Base-by-base conservation (phyloP, 2,329 filamentous ascomycete genomes). In the Mollisia scopiformis region DNA sequence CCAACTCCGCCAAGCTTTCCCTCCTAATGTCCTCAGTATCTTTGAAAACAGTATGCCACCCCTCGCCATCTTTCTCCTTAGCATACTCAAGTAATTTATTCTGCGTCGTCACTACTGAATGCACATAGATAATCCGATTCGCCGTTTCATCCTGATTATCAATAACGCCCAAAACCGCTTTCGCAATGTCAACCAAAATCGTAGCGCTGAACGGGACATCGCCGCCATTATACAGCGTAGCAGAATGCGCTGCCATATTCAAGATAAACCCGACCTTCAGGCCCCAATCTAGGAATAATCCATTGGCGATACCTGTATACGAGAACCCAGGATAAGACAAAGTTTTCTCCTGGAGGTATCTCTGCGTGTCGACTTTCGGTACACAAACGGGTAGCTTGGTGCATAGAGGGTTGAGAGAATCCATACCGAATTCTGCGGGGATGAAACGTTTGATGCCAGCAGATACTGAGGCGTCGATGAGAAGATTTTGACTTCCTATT, bases 261-360 rank as follows among this genome's bases (percentile, higher is more conserved):
- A 83, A 53, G 6, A 83, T 55, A 62, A 85, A 79, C 14, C 73
- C 72, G 2, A 13, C 69, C 64, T 66, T 37, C n/a, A 79, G 54
- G 2, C 76, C 76, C 82, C 81, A 87, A 69, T 89, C 86, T 62
- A 88, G 80, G 73, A 89, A 88, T 0, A 76, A 73, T 0, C 82
- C 82, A 58, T 76, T 83, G 23, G 80, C 76, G 3, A 89, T 71
- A 14, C 77, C 74, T 0, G 82, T 86, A 77, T 86, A 88, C 23
- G 79, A 75, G 75, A 88, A 67, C 43, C 72, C 58, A 58, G 74
- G 71, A 2, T n/a, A n/a, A n/a, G 55, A 47, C 11, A 61, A 39
- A 13, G 66, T 59, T 33, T 62, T 57, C 35, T 64, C 56, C 39
- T 66, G 58, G 28, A 69, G 54, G 41, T 66, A 62, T 25, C 66